Percentiles rank a stretch among this genome's conserved stretches.
These are phyloP conservation scores for Bombardia bombarda DNA, from an alignment of 495 filamentous ascomycete species.

Conservation along the genomic window DNA sequence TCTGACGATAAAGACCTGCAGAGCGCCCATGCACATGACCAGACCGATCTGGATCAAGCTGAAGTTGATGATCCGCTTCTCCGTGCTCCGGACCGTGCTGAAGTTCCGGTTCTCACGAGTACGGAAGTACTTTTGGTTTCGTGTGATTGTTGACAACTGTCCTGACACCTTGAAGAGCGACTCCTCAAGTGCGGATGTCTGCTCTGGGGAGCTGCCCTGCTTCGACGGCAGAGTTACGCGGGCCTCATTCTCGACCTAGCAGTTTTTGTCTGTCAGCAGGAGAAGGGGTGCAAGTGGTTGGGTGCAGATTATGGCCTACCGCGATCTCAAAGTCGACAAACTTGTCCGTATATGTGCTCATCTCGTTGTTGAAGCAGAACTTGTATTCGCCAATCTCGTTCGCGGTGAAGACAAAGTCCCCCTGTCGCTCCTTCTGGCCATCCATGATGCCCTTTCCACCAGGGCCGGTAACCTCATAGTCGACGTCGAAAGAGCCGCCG, in stretches of 20 bases:
- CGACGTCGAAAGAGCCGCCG: slow-evolving; percentile 91
- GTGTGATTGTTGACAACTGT: slow-evolving; percentile 89
- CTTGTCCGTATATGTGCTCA: slow-evolving; percentile 97
- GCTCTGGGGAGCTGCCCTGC: slow-evolving; percentile 85
- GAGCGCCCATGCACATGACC: slow-evolving; percentile 91
- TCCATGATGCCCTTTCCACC: slow-evolving; percentile 76
- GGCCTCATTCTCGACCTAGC: slow-evolving; percentile 87
- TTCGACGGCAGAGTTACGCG: slow-evolving; percentile 79
- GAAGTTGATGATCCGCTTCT: slow-evolving; percentile 94
- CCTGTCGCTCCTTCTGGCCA: slow-evolving; percentile 87
- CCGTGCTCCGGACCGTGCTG: slow-evolving; percentile 93
- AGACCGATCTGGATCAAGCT: slow-evolving; percentile 84
- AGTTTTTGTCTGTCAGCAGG: slow-evolving; percentile 6
- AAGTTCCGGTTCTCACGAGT: slow-evolving; percentile 98
- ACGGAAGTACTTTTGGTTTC: slow-evolving; percentile 99
- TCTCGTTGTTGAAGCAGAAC: slow-evolving; percentile 98
- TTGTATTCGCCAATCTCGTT: slow-evolving; percentile 87
- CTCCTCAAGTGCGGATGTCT: slow-evolving; percentile 86
- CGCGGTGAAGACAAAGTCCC: slow-evolving; percentile 97
- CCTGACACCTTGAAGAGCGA: slow-evolving; percentile 92
- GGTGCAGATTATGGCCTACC: slow-evolving; percentile 42
- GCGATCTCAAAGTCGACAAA: slow-evolving; percentile 98
- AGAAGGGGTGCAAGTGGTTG: slow-evolving; percentile 2
- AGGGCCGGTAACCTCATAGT: slow-evolving; percentile 82
- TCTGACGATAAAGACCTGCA: slow-evolving; percentile 96